phyloP scores from a whole-genome alignment of 148 eudicot species.

The Fagopyrum esculentum region DNA sequence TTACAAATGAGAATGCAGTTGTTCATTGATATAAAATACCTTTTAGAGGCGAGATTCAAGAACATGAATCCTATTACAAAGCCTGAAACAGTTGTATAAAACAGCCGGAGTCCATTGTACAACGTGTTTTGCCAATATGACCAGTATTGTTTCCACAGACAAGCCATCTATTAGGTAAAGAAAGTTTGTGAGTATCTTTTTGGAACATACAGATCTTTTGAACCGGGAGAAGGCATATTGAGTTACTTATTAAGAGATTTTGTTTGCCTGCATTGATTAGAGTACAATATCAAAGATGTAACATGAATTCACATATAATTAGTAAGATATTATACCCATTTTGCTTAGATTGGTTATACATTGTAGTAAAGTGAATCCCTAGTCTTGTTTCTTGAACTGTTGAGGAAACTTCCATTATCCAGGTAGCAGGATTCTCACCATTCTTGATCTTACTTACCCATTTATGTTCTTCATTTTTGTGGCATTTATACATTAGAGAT shows the following conservation, averaged over 20 bases:
- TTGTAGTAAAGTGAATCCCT: conserved; percentile 27
- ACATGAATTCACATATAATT: neutral
- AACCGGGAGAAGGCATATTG: conserved; percentile 23
- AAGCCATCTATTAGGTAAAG: conserved; percentile 31
- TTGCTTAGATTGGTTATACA: conserved; percentile 27
- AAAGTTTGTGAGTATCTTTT: conserved; percentile 32
- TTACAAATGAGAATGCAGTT: too few relatives aligned
- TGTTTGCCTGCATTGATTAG: conserved; percentile 15
- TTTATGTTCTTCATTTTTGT: conserved; percentile 20
- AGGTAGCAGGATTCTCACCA: conserved; percentile 45
- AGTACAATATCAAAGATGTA: neutral
- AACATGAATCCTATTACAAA: conserved; percentile 31
- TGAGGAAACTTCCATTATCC: conserved; percentile 45
- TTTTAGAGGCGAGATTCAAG: conserved; percentile 32
- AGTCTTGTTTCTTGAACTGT: conserved; percentile 2
- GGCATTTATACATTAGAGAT: neutral
- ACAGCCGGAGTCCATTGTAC: conserved; percentile 33
- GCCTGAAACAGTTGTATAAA: conserved; percentile 21
- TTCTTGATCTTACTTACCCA: conserved; percentile 34
- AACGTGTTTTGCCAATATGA: conserved; percentile 52
- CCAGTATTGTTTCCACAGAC: conserved; percentile 56
- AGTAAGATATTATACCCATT: conserved; percentile 21
- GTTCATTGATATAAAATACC: neutral
- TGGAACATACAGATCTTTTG: conserved; percentile 28
- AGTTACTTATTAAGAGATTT: conserved; percentile 21